phyloP scores from a whole-genome alignment of 1,284 basidiomycete genomes.

The Sphagnurus paluster region DNA sequence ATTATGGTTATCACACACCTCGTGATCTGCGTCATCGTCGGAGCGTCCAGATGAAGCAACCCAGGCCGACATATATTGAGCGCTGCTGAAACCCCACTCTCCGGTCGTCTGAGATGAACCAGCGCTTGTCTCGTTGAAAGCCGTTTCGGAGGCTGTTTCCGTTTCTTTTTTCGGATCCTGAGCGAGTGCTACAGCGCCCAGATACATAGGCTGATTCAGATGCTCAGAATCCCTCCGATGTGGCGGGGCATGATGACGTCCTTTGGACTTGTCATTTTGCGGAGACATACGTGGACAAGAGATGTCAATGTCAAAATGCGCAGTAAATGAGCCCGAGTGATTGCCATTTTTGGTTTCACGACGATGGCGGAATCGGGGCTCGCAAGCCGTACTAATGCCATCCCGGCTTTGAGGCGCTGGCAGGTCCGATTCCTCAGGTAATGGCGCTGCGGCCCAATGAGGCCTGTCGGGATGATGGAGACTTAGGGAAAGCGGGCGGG shows the following conservation, averaged over 20 bases:
- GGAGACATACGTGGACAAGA: slow-evolving; percentile 1
- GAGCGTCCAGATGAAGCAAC: slow-evolving; percentile 6
- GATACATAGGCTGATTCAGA: slow-evolving; percentile 2
- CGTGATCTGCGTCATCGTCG: slow-evolving; percentile 9
- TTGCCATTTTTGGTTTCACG: not conserved
- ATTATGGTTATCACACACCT: slow-evolving; percentile 5
- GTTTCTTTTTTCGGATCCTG: too few relatives aligned
- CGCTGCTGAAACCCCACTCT: not conserved
- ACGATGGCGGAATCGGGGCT: slow-evolving; percentile 4
- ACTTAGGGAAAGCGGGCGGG: slow-evolving; percentile 3
- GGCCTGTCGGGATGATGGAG: slow-evolving; percentile 15
- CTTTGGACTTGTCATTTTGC: not conserved
- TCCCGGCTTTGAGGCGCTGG: slow-evolving; percentile 1
- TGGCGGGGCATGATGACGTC: slow-evolving; percentile 7
- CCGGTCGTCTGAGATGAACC: not conserved
- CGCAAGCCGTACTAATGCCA: not conserved
- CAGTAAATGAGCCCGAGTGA: not conserved
- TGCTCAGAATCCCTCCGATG: slow-evolving; percentile 1
- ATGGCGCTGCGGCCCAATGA: slow-evolving; percentile 17
- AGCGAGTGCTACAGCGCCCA: too few relatives aligned
- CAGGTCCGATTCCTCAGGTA: not conserved
- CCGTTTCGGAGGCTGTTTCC: not conserved
- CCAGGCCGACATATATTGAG: not conserved
- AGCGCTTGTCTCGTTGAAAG: slow-evolving; percentile 7
- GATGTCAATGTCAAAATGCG: slow-evolving; percentile 2